phyloP scores from a whole-genome alignment of 805 yeast species.

The Torulaspora franciscae region DNA sequence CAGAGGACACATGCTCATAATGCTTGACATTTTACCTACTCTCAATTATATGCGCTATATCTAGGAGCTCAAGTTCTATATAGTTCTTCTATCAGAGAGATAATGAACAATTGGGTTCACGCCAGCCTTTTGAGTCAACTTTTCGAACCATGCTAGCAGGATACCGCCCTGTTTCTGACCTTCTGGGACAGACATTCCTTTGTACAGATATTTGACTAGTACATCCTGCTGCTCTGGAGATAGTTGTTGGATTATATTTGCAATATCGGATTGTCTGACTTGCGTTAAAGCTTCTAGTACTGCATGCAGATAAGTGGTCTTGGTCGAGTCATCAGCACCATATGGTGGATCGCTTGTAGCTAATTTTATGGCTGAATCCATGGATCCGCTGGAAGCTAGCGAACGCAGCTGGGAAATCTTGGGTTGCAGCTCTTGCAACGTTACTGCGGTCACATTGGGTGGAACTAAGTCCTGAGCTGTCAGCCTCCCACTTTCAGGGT shows the following conservation, averaged over 20 bases:
- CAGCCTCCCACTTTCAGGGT: constrained; percentile 67
- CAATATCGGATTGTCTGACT: constrained; percentile 63
- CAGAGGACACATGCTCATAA: neutral
- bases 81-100: constrained; percentile 78
- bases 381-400: constrained; percentile 66
- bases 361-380: constrained; percentile 56
- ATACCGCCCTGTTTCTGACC: constrained; percentile 86
- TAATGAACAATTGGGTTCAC: constrained; percentile 85
- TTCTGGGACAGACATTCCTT: constrained; percentile 70
- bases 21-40: neutral
- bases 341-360: constrained; percentile 78
- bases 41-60: neutral
- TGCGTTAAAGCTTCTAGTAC: constrained; percentile 70
- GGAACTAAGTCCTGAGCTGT: constrained; percentile 59
- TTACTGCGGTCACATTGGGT: constrained; percentile 48
- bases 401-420: constrained; percentile 56
- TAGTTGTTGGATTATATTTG: constrained; percentile 54
- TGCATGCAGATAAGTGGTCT: constrained; percentile 43
- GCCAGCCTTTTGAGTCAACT: constrained; percentile 77
- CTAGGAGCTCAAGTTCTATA: constrained; percentile 35
- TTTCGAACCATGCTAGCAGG: constrained; percentile 87
- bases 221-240: constrained; percentile 64
- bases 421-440: constrained; percentile 50
- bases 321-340: constrained; percentile 54
- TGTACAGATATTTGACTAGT: constrained; percentile 78